These are phyloP conservation scores for Parastagonospora avenae DNA, from an alignment of 2,329 filamentous ascomycete species.

Conservation along the genomic window DNA sequence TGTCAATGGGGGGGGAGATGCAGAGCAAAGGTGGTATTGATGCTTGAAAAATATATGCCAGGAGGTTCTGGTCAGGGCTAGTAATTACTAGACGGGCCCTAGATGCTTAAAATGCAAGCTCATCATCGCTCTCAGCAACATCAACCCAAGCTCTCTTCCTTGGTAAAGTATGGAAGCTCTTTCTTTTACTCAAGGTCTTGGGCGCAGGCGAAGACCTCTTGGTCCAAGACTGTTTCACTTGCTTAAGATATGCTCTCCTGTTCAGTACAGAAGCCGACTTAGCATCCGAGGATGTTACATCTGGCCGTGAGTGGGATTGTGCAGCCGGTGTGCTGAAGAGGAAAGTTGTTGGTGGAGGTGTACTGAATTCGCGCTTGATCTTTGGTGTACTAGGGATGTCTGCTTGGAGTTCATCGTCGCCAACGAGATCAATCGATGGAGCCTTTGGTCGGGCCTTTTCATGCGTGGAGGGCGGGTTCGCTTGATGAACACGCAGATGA, in stretches of 20 bases:
- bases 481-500: not conserved
- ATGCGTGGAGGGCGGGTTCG: not conserved
- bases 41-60: too few relatives aligned
- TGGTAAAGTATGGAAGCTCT: conserved; percentile 7
- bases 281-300: conserved; percentile 1
- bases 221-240: conserved; percentile 32
- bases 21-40: too few relatives aligned
- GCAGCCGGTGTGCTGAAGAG: conserved; percentile 14
- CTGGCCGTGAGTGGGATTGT: conserved; percentile 16
- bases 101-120: conserved; percentile 21
- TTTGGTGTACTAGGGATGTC: conserved; percentile 4
- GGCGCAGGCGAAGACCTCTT: conserved; percentile 9
- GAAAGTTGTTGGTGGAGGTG: conserved; percentile 14
- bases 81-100: too few relatives aligned
- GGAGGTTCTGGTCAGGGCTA: too few relatives aligned
- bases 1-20: too few relatives aligned
- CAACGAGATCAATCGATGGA: conserved; percentile 8
- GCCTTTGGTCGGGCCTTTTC: not conserved
- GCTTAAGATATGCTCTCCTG: conserved; percentile 19
- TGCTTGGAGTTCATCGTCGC: conserved; percentile 7
- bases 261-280: conserved; percentile 12
- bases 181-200: conserved; percentile 11
- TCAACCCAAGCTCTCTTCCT: conserved; percentile 16
- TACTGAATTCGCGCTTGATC: conserved; percentile 32
- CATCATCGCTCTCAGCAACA: conserved; percentile 32